phyloP scores from a whole-genome alignment of 2,329 filamentous ascomycete species.

The Aspergillus candidus region DNA sequence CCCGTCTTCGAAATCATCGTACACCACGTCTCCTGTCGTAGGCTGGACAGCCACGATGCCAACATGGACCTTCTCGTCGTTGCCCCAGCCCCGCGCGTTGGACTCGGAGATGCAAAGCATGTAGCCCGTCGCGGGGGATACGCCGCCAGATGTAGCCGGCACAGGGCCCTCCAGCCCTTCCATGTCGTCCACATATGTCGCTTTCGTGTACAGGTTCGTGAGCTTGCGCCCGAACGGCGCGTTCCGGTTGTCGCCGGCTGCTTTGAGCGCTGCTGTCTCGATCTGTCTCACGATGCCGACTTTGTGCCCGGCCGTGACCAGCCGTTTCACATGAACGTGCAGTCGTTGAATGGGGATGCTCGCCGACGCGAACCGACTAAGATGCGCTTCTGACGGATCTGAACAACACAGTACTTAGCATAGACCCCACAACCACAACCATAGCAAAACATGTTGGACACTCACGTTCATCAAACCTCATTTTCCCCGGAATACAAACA shows the following conservation, averaged over 20 bases:
- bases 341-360: conserved; percentile 91
- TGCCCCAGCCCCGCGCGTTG: conserved; percentile 70
- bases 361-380: conserved; percentile 87
- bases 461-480: conserved; percentile 83
- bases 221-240: conserved; percentile 86
- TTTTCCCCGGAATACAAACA: conserved; percentile 92
- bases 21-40: conserved; percentile 89
- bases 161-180: conserved; percentile 63
- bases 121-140: conserved; percentile 66
- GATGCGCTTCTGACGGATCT: conserved; percentile 84
- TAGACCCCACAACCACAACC: neutral
- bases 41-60: conserved; percentile 93
- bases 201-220: conserved; percentile 96
- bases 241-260: conserved; percentile 89
- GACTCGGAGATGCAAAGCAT: conserved; percentile 86
- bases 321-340: conserved; percentile 86
- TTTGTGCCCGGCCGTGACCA: conserved; percentile 89
- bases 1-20: conserved; percentile 92
- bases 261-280: conserved; percentile 92
- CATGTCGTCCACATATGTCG: conserved; percentile 91
- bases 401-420: neutral
- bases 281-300: conserved; percentile 92
- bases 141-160: conserved; percentile 52
- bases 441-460: conserved; percentile 7
- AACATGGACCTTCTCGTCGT: conserved; percentile 88